Conservation (phyloP, 768 basidiomycete species). For the Kwoniella newhampshirensis region DNA sequence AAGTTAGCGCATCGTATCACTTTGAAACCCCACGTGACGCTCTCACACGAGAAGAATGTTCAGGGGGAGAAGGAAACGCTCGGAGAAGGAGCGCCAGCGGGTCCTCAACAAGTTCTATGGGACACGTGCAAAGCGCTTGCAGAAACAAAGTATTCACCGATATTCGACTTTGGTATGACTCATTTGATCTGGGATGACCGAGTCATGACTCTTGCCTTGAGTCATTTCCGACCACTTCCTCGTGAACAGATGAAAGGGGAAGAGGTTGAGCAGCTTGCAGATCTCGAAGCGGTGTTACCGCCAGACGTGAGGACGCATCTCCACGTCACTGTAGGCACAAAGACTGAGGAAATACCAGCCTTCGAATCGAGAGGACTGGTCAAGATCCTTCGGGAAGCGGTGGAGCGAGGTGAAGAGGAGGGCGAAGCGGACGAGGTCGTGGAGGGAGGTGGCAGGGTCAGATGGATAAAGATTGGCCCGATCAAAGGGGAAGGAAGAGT, state of each 20-base stretch:
- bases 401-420: constrained; percentile 32
- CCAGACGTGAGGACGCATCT: constrained; percentile 59
- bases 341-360: constrained; percentile 58
- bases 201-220: constrained; percentile 77
- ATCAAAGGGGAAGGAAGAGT: constrained; percentile 43
- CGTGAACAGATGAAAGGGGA: constrained; percentile 42
- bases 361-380: constrained; percentile 64
- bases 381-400: constrained; percentile 14
- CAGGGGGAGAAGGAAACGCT: constrained; percentile 36
- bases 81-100: constrained; percentile 7
- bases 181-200: constrained; percentile 70
- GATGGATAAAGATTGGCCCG: constrained; percentile 29
- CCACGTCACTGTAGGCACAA: constrained; percentile 87
- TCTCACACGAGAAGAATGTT: constrained; percentile 68
- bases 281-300: constrained; percentile 56
- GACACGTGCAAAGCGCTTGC: constrained; percentile 59
- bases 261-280: constrained; percentile 37
- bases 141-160: constrained; percentile 54
- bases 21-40: constrained; percentile 75
- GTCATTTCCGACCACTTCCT: constrained; percentile 56
- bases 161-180: constrained; percentile 64
- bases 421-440: constrained; percentile 33
- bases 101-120: constrained; percentile 57
- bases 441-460: constrained; percentile 32
- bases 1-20: constrained; percentile 59